Percentiles rank a stretch among this genome's conserved stretches.
phyloP scores from a whole-genome alignment of 2,329 filamentous ascomycete species.

The Cladophialophora exuberans region DNA sequence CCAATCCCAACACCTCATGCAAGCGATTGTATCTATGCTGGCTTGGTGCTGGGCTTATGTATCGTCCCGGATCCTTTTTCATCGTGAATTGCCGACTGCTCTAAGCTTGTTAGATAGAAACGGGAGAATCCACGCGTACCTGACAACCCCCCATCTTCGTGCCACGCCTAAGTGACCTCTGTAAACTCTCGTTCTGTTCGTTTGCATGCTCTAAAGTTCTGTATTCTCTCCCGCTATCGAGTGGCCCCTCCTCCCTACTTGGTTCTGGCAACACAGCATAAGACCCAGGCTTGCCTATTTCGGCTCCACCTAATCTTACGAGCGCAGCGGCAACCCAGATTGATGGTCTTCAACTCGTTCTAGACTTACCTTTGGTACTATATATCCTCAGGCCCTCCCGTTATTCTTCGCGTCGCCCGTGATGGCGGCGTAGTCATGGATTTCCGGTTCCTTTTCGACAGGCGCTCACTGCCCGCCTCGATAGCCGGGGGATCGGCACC shows the following conservation, averaged over 20 bases:
- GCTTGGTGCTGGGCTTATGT: too few relatives aligned
- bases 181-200: too few relatives aligned
- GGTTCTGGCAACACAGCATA: conserved; percentile 7
- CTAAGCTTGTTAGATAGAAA: too few relatives aligned
- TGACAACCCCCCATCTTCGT: too few relatives aligned
- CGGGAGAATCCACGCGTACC: too few relatives aligned
- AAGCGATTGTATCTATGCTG: too few relatives aligned
- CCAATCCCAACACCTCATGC: conserved; percentile 11
- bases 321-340: background rate
- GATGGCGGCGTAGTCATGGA: conserved; percentile 26
- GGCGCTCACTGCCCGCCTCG: conserved; percentile 21
- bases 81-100: too few relatives aligned
- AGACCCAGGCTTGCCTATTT: conserved; percentile 13
- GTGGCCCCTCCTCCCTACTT: background rate
- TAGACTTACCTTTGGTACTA: background rate
- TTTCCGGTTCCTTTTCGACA: background rate
- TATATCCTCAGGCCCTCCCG: conserved; percentile 10
- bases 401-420: conserved; percentile 12
- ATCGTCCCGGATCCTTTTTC: too few relatives aligned
- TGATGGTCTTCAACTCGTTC: conserved; percentile 1
- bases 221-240: background rate
- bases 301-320: conserved; percentile 16
- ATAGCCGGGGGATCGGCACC: conserved; percentile 12
- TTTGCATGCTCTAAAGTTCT: too few relatives aligned
- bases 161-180: too few relatives aligned